Base-by-base conservation (phyloP, 148 eudicot species). In the Polygonum aviculare region DNA sequence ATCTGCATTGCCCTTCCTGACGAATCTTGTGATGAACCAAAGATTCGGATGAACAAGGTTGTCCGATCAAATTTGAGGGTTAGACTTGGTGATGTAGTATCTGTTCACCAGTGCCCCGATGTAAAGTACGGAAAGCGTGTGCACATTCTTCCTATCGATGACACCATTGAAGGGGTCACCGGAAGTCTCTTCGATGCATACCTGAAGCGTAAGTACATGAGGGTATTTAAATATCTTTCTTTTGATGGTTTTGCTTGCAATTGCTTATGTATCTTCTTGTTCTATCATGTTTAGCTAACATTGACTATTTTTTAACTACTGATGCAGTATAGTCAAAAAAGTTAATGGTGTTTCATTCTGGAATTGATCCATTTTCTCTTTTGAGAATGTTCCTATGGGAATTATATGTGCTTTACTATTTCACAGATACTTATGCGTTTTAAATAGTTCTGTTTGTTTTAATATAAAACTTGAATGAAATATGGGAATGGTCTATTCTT, bases 1-100 rank as follows among this genome's bases (percentile, higher is more conserved):
- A 83, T 92, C 70, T 90, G 93, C 82, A 92, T 92, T 75, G 97
- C 97, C 72, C 94, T 92, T 73, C 95, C 93, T 77, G 97, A 92
- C 73, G 95, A 92, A n/a, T 87, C 89, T 3, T 90, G 94, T 77
- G 97, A 92, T 76, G 91, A 85, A 47, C 91, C 90, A 36, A 92
- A 90, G 85, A 87, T 90, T 35, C 80, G 95, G 85, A 82, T 92
- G 88, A 92, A 92, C 83, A 92, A 92, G 85, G 93, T 92, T 79
- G 91, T 92, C 35, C 85, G 97, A 75, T 82, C 82, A 45, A 92
- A 92, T 78, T 78, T 92, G 72, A 87, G 97, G 91, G 91, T 92
- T 19, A 87, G 95, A 77, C 95, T 92, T 31, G 97, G 95, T 19
- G 97, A 92, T 79, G 94, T 92, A 50, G 84, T 92, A 19, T 92